A percentile compares a stretch with the other conserved stretches of the same genome.
Conservation (phyloP, 176 grass and related monocot species). For the Lolium rigidum region DNA sequence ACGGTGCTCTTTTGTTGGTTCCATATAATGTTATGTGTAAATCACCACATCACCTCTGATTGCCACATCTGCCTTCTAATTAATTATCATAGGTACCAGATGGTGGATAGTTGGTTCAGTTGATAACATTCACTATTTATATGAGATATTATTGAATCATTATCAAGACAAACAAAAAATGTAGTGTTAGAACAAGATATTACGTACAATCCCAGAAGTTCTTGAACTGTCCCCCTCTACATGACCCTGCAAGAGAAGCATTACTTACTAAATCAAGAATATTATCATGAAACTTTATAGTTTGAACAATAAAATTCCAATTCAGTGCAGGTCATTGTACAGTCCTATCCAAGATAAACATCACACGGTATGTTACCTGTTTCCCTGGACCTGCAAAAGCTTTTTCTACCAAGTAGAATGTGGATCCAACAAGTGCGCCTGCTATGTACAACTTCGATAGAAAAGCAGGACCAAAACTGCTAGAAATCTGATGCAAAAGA, state of each 20-base stretch:
- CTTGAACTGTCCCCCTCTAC: slow-evolving; percentile 68
- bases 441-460: slow-evolving; percentile 68
- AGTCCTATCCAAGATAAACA: neutral
- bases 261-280: slow-evolving; percentile 18
- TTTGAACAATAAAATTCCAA: neutral
- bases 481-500: slow-evolving; percentile 63
- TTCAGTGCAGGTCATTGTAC: slow-evolving; percentile 4
- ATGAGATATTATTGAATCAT: slow-evolving; percentile 1
- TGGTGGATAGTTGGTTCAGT: slow-evolving; percentile 5
- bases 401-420: slow-evolving; percentile 74
- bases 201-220: slow-evolving; percentile 60
- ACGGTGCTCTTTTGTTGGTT: neutral
- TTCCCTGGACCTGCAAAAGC: slow-evolving; percentile 58
- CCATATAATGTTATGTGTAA: slow-evolving; percentile 23
- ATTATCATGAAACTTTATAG: slow-evolving; percentile 4
- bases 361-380: slow-evolving; percentile 45
- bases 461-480: slow-evolving; percentile 70
- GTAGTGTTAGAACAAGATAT: slow-evolving; percentile 21
- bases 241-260: slow-evolving; percentile 61
- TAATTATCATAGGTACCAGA: slow-evolving; percentile 29
- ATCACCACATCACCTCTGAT: slow-evolving; percentile 17
- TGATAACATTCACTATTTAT: neutral
- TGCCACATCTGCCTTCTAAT: neutral
- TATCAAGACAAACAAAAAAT: slow-evolving; percentile 29
- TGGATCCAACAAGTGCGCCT: slow-evolving; percentile 76